phyloP scores from a whole-genome alignment of 129 eudicot species.

The Helianthus annuus region DNA sequence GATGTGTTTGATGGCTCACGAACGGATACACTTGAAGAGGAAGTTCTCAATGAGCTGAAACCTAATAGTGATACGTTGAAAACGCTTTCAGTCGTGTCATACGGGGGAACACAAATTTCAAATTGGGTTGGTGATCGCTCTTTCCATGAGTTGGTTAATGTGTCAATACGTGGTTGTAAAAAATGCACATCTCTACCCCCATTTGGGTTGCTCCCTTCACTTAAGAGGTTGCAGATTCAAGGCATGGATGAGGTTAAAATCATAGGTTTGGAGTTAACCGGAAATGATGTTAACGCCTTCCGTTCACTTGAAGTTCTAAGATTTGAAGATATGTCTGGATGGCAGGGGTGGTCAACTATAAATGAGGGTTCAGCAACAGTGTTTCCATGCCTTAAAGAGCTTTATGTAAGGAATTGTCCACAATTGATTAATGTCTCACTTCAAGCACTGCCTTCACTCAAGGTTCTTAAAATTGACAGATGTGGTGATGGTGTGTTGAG shows the following conservation, averaged over 20 bases:
- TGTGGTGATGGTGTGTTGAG: too few relatives aligned
- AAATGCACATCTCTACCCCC: not conserved
- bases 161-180: not conserved
- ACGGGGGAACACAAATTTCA: not conserved
- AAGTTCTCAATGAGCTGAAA: not conserved
- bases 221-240: not conserved
- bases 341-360: not conserved
- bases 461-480: not conserved
- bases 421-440: constrained; percentile 1
- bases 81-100: not conserved
- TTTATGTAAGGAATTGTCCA: not conserved
- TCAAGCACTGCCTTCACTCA: not conserved
- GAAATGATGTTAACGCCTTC: not conserved
- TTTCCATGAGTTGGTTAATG: not conserved
- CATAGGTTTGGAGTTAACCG: not conserved
- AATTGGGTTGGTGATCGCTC: not conserved
- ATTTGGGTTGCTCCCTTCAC: not conserved
- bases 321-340: not conserved
- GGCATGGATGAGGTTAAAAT: not conserved
- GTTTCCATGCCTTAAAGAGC: constrained; percentile 12
- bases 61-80: not conserved
- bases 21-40: not conserved
- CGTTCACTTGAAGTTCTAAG: not conserved
- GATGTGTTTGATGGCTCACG: not conserved
- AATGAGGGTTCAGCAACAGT: not conserved